Percentiles rank a stretch among this genome's conserved stretches.
Conservation (phyloP, 805 yeast genomes). For the Tetrapisispora iriomotensis region DNA sequence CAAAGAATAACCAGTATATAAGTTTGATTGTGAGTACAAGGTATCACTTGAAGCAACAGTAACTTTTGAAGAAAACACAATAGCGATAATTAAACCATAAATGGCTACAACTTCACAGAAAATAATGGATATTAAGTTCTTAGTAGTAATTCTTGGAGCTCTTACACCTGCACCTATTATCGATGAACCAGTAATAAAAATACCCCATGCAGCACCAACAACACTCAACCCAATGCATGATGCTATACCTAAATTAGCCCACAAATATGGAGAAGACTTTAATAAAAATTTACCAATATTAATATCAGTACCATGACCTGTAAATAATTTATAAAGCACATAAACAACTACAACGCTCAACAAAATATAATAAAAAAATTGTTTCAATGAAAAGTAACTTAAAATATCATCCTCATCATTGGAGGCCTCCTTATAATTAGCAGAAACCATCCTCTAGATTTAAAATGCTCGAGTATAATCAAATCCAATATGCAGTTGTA, state of each 20-base stretch:
- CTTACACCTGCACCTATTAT: constrained; percentile 97
- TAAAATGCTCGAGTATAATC: background rate
- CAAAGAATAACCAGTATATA: constrained; percentile 88
- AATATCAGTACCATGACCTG: constrained; percentile 86
- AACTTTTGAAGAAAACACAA: constrained; percentile 88
- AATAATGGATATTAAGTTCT: constrained; percentile 90
- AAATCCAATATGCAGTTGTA: background rate
- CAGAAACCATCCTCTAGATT: background rate
- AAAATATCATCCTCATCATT: constrained; percentile 3
- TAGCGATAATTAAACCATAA: constrained; percentile 94
- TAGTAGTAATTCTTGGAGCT: constrained; percentile 95
- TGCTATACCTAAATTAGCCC: constrained; percentile 89
- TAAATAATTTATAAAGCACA: constrained; percentile 46
- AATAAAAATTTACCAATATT: constrained; percentile 83
- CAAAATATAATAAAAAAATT: constrained; percentile 15
- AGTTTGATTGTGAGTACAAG: constrained; percentile 67
- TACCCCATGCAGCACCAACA: constrained; percentile 99
- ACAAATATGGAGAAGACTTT: constrained; percentile 86
- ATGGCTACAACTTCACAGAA: constrained; percentile 99
- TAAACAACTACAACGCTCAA: constrained; percentile 18
- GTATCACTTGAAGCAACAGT: constrained; percentile 53
- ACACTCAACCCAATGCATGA: constrained; percentile 89
- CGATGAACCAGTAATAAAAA: constrained; percentile 88
- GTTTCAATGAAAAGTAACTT: constrained; percentile 11
- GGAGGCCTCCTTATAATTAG: background rate